Base-by-base conservation (phyloP, 139 green algal species). In the Pycnococcus provasolii region DNA sequence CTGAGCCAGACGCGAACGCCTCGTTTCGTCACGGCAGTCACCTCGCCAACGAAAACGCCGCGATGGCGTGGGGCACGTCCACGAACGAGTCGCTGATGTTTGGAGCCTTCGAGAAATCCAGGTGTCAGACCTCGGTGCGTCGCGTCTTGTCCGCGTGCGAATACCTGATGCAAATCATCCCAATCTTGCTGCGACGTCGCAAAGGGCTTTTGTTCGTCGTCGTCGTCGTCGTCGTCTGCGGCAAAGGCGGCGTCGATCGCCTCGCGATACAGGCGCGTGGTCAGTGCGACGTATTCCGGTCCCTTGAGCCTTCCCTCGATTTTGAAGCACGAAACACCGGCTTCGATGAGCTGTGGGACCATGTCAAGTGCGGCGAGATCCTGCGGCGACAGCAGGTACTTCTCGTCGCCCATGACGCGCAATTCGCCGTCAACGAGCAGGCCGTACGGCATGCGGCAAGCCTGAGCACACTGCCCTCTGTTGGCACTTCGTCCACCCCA, bases 261-360 rank as follows among this genome's bases (percentile, higher is more conserved):
- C 0, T 67, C 39, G 0, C 84, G 55, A 62, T 86, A 88, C 45
- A 61, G 64, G 40, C 26, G 13, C 1, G 85, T 90, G 0, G 86
- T 91, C n/a, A 85, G 55, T 0, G 83, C 81, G 7, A 92, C 86
- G 72, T 93, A 95, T 71, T 95, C 88, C 3, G 86, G 85, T 5
- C 86, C 85, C 72, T 94, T 94, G 39, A 94, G 80, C 3, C 88
- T 75, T 2, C 86, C 86, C 73, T 92, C 86, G 53, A 93, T 93
- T 60, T 93, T 95, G 60, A 95, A 84, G 77, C 83, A 91, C 26
- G 51, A 54, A 44, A 95, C 87, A 1, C 88, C 87, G 1, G 87
- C 84, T 1, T 68, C 43, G 3, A 95, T 85, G 26, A 92, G 75
- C 26, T 83, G 71, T 0, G 86, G 86, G 8, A 92, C 78, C 64